Conservation (phyloP, 1,284 basidiomycete genomes). For the Ustilago loliicola region DNA sequence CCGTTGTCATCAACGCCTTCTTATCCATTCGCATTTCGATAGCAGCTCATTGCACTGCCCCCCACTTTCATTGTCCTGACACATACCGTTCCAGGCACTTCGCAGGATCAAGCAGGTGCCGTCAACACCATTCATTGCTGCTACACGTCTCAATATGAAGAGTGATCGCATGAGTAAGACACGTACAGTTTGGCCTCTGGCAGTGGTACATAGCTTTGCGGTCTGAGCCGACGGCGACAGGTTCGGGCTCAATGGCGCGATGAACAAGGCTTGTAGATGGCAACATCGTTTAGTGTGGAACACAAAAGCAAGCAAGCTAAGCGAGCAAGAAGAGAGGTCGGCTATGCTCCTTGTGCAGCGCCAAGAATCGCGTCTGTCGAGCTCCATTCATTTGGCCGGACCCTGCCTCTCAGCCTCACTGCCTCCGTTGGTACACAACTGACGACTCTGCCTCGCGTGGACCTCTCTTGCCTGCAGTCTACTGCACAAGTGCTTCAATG, state of each 20-base stretch:
- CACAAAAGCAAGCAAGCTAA: neutral
- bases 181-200: no score
- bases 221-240: neutral
- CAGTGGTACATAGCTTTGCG: neutral
- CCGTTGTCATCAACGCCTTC: neutral
- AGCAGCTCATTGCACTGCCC: neutral
- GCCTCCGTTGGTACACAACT: no score
- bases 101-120: no score
- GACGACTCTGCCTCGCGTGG: slow-evolving; percentile 1
- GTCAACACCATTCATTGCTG: no score
- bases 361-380: slow-evolving; percentile 15
- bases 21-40: neutral
- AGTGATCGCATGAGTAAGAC: no score
- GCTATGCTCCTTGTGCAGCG: slow-evolving; percentile 35
- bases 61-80: no score
- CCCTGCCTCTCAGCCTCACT: neutral
- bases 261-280: neutral
- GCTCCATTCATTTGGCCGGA: slow-evolving; percentile 10
- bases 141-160: no score
- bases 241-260: neutral
- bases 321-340: slow-evolving; percentile 5
- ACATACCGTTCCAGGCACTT: no score
- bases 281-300: neutral
- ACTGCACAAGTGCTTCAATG: neutral
- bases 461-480: neutral